Conservation (phyloP, 768 basidiomycete genomes). For the Panellus pusillus region DNA sequence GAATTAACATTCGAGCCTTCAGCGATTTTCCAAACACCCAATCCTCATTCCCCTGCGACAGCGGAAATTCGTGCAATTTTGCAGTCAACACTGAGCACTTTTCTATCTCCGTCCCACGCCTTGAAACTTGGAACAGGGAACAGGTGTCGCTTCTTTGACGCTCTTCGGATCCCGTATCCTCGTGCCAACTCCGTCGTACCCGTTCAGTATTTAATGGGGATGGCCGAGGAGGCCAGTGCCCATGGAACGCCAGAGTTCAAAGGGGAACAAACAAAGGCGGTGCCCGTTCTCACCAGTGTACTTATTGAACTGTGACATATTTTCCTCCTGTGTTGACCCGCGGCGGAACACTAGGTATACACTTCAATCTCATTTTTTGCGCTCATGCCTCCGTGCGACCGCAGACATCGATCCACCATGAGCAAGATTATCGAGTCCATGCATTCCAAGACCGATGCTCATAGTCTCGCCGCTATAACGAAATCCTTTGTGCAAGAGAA, state of each 20-base stretch:
- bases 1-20: conserved; percentile 20
- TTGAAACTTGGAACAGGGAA: conserved; percentile 65
- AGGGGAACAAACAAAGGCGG: too few relatives aligned
- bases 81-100: conserved; percentile 64
- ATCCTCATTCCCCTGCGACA: conserved; percentile 63
- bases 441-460: conserved; percentile 31
- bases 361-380: too few relatives aligned
- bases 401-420: conserved; percentile 36
- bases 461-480: conserved; percentile 32
- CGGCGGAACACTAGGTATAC: too few relatives aligned
- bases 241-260: too few relatives aligned
- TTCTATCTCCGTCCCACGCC: conserved; percentile 55
- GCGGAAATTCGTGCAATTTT: conserved; percentile 48
- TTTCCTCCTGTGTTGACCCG: too few relatives aligned
- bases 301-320: too few relatives aligned
- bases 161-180: conserved; percentile 80
- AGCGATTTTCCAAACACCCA: conserved; percentile 62
- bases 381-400: too few relatives aligned
- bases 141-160: conserved; percentile 48
- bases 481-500: conserved; percentile 33
- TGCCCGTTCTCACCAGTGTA: too few relatives aligned
- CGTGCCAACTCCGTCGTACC: conserved; percentile 78
- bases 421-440: conserved; percentile 33
- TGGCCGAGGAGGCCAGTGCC: conserved; percentile 18
- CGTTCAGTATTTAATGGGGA: conserved; percentile 62